Conservation (phyloP, 805 yeast genomes). For the Saccharomycopsis schoenii region DNA sequence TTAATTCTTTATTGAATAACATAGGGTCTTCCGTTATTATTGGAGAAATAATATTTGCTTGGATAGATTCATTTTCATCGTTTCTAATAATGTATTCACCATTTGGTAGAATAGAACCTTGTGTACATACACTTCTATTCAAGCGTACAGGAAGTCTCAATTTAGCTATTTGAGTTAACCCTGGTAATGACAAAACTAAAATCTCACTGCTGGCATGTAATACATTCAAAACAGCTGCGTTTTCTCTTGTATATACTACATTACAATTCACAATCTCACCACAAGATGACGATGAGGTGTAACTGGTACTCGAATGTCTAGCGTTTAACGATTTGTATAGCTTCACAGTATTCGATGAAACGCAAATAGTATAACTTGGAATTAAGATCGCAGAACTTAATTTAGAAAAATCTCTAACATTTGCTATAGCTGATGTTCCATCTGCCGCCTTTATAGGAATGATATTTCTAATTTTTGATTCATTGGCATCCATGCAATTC, state of each 20-base stretch:
- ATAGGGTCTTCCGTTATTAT: constrained; percentile 33
- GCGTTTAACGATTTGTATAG: constrained; percentile 17
- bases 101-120: constrained; percentile 38
- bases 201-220: constrained; percentile 39
- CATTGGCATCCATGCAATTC: constrained; percentile 39
- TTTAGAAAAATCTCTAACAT: constrained; percentile 43
- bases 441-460: constrained; percentile 46
- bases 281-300: neutral
- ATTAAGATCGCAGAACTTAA: constrained; percentile 50
- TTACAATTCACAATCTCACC: constrained; percentile 21
- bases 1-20: constrained; percentile 58
- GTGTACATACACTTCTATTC: constrained; percentile 31
- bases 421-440: constrained; percentile 62
- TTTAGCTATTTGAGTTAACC: constrained; percentile 47
- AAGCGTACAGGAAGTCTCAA: constrained; percentile 35
- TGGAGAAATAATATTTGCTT: constrained; percentile 18
- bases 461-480: constrained; percentile 43
- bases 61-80: constrained; percentile 42
- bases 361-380: constrained; percentile 51
- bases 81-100: constrained; percentile 57
- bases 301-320: neutral
- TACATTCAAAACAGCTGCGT: constrained; percentile 33
- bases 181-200: constrained; percentile 44
- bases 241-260: neutral
- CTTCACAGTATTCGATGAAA: constrained; percentile 52